These are phyloP conservation scores for Blastobotrys apis DNA, from an alignment of 1,139 yeast species.

Conservation along the genomic window DNA sequence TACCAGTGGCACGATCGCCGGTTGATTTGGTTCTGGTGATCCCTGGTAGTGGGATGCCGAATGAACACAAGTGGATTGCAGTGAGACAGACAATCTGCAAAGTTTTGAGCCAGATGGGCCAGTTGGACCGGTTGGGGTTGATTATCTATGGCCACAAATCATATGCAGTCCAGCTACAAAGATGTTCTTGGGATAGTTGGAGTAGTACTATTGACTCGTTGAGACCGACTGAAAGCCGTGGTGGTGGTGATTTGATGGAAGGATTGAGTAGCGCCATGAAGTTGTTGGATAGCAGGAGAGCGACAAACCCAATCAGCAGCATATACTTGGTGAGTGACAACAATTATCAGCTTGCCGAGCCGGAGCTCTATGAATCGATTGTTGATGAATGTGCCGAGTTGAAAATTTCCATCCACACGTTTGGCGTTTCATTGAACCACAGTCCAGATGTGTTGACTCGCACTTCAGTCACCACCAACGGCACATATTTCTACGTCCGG, in stretches of 20 bases:
- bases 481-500: constrained; percentile 17
- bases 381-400: constrained; percentile 8
- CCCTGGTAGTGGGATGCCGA: constrained; percentile 22
- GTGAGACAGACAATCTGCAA: constrained; percentile 17
- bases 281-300: constrained; percentile 11
- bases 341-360: neutral
- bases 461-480: constrained; percentile 11
- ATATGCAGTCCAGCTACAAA: constrained; percentile 12
- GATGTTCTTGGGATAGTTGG: constrained; percentile 19
- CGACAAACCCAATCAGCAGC: constrained; percentile 7
- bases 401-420: constrained; percentile 15
- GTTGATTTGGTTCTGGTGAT: constrained; percentile 22
- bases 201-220: constrained; percentile 4
- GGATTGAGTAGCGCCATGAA: constrained; percentile 13
- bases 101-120: constrained; percentile 19
- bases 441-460: constrained; percentile 15
- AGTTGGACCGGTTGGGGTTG: constrained; percentile 23
- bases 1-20: constrained; percentile 17
- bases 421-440: constrained; percentile 18
- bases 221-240: constrained; percentile 10
- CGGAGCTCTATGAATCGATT: constrained; percentile 5
- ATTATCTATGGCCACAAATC: constrained; percentile 22
- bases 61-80: constrained; percentile 21
- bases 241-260: constrained; percentile 13
- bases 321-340: constrained; percentile 14